Conservation (phyloP, 2,329 filamentous ascomycete species). For the Penicillium fuscoglaucum region DNA sequence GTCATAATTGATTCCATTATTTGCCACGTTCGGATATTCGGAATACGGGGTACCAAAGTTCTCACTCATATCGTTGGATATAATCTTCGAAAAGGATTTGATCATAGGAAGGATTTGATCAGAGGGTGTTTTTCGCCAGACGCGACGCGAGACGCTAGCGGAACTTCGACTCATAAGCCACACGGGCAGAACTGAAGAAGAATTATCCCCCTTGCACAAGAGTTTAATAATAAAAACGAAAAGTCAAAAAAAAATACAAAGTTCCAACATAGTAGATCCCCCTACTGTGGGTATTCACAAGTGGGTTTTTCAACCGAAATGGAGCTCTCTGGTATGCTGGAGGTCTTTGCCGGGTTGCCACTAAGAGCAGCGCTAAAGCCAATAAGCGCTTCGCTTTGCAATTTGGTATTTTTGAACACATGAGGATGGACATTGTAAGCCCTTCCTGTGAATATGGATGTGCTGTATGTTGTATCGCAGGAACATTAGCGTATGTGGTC, state of each 20-base stretch:
- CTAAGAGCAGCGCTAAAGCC: background rate
- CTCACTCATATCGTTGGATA: constrained; percentile 11
- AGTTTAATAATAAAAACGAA: background rate
- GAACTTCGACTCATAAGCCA: background rate
- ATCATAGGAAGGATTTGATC: background rate
- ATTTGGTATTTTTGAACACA: background rate
- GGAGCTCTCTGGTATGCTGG: constrained; percentile 25
- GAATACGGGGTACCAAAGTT: background rate
- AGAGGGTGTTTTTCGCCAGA: background rate
- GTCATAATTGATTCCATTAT: constrained; percentile 15
- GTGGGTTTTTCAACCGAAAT: constrained; percentile 11
- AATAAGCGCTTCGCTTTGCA: background rate
- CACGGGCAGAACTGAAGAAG: background rate
- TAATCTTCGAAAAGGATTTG: background rate
- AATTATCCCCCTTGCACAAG: background rate
- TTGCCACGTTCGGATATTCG: constrained; percentile 10
- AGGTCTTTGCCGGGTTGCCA: constrained; percentile 24
- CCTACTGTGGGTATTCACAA: background rate
- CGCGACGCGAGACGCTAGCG: background rate
- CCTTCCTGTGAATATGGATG: background rate
- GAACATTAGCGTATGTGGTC: no score
- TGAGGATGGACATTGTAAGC: background rate
- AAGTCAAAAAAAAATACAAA: constrained; percentile 1
- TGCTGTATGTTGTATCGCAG: background rate
- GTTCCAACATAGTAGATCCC: background rate